Evolutionary conservation across 371 early-diverging fungal genomes (phyloP).

Genomic region (Saksenaea vasiformis): DNA sequence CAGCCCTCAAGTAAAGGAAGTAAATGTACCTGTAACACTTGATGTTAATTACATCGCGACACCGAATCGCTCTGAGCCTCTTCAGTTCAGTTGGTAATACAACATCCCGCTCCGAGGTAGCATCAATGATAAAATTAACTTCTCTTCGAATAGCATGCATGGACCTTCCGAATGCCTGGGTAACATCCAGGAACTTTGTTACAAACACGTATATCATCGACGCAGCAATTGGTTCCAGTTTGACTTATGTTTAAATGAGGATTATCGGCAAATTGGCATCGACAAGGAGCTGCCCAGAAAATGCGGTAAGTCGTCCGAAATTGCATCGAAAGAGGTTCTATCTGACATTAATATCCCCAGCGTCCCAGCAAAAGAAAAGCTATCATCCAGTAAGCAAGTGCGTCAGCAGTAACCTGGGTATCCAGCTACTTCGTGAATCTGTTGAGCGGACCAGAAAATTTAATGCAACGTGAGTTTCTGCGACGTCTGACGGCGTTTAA

Average conservation of each 20-base stretch:
- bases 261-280: constrained; percentile 20
- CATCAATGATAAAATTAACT: background rate
- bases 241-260: constrained; percentile 28
- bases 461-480: constrained; percentile 35
- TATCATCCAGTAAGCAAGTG: constrained; percentile 21
- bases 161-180: constrained; percentile 51
- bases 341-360: background rate
- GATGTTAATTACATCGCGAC: constrained; percentile 31
- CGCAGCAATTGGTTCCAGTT: constrained; percentile 37
- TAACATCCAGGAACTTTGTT: constrained; percentile 53
- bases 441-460: constrained; percentile 22
- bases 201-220: constrained; percentile 38
- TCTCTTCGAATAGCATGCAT: constrained; percentile 33
- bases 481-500: background rate
- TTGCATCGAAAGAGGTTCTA: too few species aligned
- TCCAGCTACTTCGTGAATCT: constrained; percentile 12
- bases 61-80: constrained; percentile 14
- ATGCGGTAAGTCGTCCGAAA: constrained; percentile 19
- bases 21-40: constrained; percentile 21
- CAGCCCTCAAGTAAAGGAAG: constrained; percentile 8
- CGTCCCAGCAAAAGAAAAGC: background rate
- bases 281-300: constrained; percentile 10
- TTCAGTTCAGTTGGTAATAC: constrained; percentile 23
- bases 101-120: background rate
- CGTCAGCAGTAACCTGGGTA: constrained; percentile 8